Evolutionary conservation across 78 protist species (phyloP).

Genomic region (Protostelium mycophagum): DNA sequence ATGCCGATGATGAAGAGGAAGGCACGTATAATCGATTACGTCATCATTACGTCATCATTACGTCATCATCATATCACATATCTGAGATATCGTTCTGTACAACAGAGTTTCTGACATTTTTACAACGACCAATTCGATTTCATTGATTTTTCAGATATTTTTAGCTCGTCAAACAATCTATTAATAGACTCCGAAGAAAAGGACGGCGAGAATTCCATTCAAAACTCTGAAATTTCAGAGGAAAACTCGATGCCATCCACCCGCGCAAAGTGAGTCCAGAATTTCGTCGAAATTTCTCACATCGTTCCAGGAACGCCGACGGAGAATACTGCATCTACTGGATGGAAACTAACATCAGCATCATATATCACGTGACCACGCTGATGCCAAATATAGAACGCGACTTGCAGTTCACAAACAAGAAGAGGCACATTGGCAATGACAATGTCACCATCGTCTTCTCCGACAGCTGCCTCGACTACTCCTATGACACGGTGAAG

Average conservation of each 20-base stretch:
- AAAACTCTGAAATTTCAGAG: too few species aligned
- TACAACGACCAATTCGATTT: too few species aligned
- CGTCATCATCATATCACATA: neutral
- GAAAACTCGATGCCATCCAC: too few species aligned
- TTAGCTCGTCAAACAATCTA: too few species aligned
- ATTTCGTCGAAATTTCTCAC: too few species aligned
- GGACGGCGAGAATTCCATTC: too few species aligned
- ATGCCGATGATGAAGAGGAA: neutral
- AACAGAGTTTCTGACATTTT: too few species aligned
- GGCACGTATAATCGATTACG: too few species aligned
- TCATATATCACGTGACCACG: conserved; percentile 56
- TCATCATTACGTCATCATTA: neutral
- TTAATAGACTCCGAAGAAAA: too few species aligned
- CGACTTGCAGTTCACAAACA: conserved; percentile 45
- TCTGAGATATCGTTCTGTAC: neutral
- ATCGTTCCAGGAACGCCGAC: conserved; percentile 46
- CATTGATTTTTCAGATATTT: too few species aligned
- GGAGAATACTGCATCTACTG: conserved; percentile 57
- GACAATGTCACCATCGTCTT: conserved; percentile 66
- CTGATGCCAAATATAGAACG: conserved; percentile 46
- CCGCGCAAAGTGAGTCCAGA: too few species aligned
- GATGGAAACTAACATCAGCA: conserved; percentile 38
- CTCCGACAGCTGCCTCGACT: conserved; percentile 23
- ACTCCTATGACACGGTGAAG: conserved; percentile 17
- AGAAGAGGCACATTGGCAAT: conserved; percentile 64